Conservation (phyloP, 345 rosid species). For the Linum usitatissimum region DNA sequence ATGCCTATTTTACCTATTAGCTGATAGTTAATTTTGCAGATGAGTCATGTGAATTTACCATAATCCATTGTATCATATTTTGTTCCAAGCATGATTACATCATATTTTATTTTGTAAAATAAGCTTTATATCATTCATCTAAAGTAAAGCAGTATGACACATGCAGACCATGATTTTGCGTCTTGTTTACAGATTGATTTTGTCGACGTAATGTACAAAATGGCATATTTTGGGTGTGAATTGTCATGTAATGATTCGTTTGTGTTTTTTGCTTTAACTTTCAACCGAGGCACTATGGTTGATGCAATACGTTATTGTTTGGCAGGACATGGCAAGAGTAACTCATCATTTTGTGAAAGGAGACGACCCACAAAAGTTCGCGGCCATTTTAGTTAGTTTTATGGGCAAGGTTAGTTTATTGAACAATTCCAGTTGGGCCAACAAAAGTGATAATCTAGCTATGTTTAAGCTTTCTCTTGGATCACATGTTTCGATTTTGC, state of each 20-base stretch:
- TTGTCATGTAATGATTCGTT: not conserved
- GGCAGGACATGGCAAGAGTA: slow-evolving; percentile 83
- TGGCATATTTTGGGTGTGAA: not conserved
- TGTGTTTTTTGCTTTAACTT: not conserved
- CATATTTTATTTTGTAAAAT: too few species aligned
- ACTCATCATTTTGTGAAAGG: slow-evolving; percentile 86
- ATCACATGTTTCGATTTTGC: slow-evolving; percentile 22
- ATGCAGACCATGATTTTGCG: not conserved
- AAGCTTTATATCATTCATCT: not conserved
- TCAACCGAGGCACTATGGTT: not conserved
- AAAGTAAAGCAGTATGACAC: not conserved
- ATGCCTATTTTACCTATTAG: not conserved
- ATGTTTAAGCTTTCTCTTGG: not conserved
- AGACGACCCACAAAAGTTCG: slow-evolving; percentile 56
- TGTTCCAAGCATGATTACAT: too few species aligned
- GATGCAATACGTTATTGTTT: slow-evolving; percentile 7
- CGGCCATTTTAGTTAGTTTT: slow-evolving; percentile 61
- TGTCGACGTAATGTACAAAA: not conserved
- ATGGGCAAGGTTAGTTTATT: slow-evolving; percentile 66
- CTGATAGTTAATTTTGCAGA: too few species aligned
- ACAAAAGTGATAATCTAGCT: not conserved
- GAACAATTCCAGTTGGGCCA: slow-evolving; percentile 1
- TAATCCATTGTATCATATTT: too few species aligned
- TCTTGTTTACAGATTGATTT: not conserved
- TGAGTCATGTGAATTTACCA: too few species aligned